Base-by-base conservation (phyloP, 768 basidiomycete species). In the Suillus fuscotomentosus region DNA sequence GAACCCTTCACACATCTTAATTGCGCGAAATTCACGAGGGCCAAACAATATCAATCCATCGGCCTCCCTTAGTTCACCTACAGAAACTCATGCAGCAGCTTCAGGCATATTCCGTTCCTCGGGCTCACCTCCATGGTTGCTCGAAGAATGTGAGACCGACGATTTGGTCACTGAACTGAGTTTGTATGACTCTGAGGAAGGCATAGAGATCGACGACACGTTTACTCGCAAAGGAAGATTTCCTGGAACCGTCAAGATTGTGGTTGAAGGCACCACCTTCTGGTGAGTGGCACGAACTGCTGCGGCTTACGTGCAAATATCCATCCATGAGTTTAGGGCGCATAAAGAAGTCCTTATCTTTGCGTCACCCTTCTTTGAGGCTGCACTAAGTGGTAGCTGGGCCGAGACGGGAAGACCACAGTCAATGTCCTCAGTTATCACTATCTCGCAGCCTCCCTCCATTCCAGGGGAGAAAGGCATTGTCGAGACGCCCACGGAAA, bases 361-460 rank as follows among this genome's bases (percentile, higher is more conserved):
- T 72, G 91, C 94, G 5, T 95, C 94, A n/a, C 93, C 95, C 0
- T 97, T 97, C 82, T 97, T 97, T 75, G 90, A 95, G 76, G 93
- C 92, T 20, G 89, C 94, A 10, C 80, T 97, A 55, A 92, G 92
- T 69, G 95, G 95, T 9, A 86, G 92, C 71, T 97, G 95, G 95
- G 91, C 91, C 14, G 95, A 97, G 78, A 95, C 90, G 7, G 90
- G 88, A 41, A 83, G 91, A 45, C 91, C 89, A 22, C 84, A 81
- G 27, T 93, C 90, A 63, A 86, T 90, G 82, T 92, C 89, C 31
- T 93, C 92, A 57, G 82, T 93, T 39, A 90, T 94, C 71, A 94
- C 93, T 24, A 91, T 95, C 60, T 90, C 91, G 3, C 90, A 92
- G 69, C 88, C 89, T 0, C 87, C 88, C 3, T 75, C 82, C 17